These are phyloP conservation scores for Liquidambar formosana DNA, from an alignment of 164 flowering plant genomes.

Conservation along the genomic window DNA sequence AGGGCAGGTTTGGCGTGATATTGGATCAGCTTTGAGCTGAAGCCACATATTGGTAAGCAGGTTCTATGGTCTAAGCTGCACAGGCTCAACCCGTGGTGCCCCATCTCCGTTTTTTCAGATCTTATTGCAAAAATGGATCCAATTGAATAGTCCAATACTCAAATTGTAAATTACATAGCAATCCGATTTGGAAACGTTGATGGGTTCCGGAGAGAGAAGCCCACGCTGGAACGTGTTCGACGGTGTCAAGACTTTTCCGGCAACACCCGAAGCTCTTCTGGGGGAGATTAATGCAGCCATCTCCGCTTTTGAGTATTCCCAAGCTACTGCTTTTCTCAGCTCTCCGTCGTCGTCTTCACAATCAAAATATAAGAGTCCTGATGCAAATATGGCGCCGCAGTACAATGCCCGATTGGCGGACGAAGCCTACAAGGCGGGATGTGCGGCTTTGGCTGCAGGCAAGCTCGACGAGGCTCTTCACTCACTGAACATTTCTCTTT, in stretches of 20 bases:
- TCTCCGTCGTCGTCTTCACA: conserved; percentile 23
- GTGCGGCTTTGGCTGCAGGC: conserved; percentile 69
- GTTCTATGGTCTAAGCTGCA: too few relatives aligned
- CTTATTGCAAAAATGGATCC: not conserved
- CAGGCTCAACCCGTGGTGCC: not conserved
- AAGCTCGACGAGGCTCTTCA: conserved; percentile 65
- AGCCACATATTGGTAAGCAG: too few relatives aligned
- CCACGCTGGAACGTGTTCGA: conserved; percentile 61
- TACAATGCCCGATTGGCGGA: conserved; percentile 64
- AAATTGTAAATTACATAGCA: not conserved
- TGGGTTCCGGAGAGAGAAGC: conserved; percentile 34
- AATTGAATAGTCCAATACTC: not conserved
- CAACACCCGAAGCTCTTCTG: conserved; percentile 70
- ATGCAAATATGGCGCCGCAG: not conserved
- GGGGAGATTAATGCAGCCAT: conserved; percentile 72
- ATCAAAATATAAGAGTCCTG: conserved; percentile 11
- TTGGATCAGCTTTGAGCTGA: not conserved
- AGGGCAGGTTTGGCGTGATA: not conserved
- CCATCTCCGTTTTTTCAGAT: not conserved
- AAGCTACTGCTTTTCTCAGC: conserved; percentile 46
- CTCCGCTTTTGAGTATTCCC: conserved; percentile 56
- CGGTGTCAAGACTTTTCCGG: conserved; percentile 41
- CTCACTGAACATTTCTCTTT: conserved; percentile 56
- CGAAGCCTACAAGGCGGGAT: conserved; percentile 70
- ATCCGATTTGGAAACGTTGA: conserved; percentile 3